These are phyloP conservation scores for Solanum sejunctum DNA, from an alignment of 257 asterid genomes.

Conservation along the genomic window DNA sequence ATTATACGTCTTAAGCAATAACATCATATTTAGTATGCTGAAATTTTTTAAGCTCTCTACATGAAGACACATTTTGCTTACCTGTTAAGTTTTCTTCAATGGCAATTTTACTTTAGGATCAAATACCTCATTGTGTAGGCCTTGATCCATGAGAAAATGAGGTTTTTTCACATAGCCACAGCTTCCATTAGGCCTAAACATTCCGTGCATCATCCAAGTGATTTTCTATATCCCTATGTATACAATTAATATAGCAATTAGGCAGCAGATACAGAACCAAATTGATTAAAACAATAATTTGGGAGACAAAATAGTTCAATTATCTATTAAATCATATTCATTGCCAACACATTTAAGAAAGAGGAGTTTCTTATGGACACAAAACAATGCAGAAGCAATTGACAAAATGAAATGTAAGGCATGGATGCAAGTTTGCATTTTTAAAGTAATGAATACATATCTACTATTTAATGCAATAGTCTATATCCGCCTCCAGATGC, in stretches of 20 bases:
- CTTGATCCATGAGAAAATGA: slow-evolving; percentile 44
- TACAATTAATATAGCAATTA: background rate
- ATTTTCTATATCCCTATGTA: slow-evolving; percentile 76
- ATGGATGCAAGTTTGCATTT: background rate
- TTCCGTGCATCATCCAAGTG: slow-evolving; percentile 98
- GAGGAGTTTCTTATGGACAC: background rate
- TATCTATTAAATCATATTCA: background rate
- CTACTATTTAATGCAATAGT: background rate
- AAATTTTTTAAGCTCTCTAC: background rate
- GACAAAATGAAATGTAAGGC: background rate
- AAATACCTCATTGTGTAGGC: slow-evolving; percentile 37
- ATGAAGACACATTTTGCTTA: slow-evolving; percentile 1
- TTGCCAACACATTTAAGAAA: background rate
- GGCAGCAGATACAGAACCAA: background rate
- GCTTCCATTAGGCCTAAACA: slow-evolving; percentile 79
- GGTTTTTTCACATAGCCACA: slow-evolving; percentile 88
- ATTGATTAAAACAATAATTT: background rate
- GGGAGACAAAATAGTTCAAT: background rate
- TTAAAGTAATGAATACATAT: background rate
- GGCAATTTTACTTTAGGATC: slow-evolving; percentile 73
- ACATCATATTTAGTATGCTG: background rate
- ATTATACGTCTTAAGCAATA: background rate
- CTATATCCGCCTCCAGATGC: background rate
- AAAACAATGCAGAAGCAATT: background rate
- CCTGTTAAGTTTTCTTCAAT: slow-evolving; percentile 63